Percentiles rank a stretch among this genome's conserved stretches.
Conservation (phyloP, 257 asterid genomes). For the Fraxinus pennsylvanica region DNA sequence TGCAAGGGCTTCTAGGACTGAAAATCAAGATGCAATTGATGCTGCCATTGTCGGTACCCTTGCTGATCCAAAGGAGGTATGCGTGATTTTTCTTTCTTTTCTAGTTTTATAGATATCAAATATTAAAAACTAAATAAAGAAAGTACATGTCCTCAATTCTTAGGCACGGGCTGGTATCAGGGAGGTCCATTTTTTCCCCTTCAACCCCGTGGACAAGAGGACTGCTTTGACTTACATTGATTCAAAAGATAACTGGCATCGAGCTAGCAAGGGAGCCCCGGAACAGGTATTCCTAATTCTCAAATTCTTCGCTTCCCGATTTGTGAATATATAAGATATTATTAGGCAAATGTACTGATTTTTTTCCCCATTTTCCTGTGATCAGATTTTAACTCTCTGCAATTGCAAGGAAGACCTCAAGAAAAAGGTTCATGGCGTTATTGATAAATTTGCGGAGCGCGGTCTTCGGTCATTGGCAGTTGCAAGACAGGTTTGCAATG, state of each 20-base stretch:
- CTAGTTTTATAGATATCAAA: neutral
- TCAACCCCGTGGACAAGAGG: slow-evolving; percentile 96
- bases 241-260: slow-evolving; percentile 75
- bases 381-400: slow-evolving; percentile 85
- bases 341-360: too few relatives aligned
- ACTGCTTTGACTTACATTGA: slow-evolving; percentile 92
- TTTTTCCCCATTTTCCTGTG: slow-evolving; percentile 17
- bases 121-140: neutral
- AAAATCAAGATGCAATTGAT: slow-evolving; percentile 96
- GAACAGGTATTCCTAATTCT: slow-evolving; percentile 64
- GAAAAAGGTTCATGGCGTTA: slow-evolving; percentile 75
- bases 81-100: neutral
- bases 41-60: slow-evolving; percentile 88
- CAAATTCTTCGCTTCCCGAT: slow-evolving; percentile 4
- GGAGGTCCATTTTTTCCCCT: slow-evolving; percentile 82
- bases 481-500: slow-evolving; percentile 69
- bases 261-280: slow-evolving; percentile 99
- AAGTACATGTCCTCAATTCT: too few relatives aligned
- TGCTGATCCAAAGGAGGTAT: slow-evolving; percentile 98
- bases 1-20: slow-evolving; percentile 88
- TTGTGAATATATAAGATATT: too few relatives aligned
- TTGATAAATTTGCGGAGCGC: slow-evolving; percentile 87
- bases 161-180: neutral
- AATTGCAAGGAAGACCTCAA: slow-evolving; percentile 74
- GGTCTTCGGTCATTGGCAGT: slow-evolving; percentile 95